Evolutionary conservation across 2,329 filamentous ascomycete species (phyloP).

Genomic region (Pyrenochaeta sp.): DNA sequence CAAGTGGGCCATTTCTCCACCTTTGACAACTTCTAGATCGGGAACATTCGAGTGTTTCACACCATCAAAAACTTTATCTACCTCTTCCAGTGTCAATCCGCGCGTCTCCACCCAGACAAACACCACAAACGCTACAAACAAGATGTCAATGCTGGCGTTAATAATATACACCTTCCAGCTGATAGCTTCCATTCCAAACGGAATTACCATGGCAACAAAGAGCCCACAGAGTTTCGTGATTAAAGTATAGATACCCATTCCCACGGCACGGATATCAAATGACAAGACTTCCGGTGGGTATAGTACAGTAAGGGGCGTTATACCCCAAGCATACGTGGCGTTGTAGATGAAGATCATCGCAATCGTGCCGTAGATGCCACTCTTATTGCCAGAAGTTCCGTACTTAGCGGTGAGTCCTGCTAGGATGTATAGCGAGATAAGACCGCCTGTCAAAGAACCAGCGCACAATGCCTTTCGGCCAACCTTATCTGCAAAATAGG

Average conservation of each 20-base stretch:
- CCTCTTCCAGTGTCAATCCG: conserved; percentile 27
- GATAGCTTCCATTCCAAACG: conserved; percentile 29
- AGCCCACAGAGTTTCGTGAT: conserved; percentile 30
- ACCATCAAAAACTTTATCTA: conserved; percentile 26
- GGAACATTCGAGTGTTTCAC: conserved; percentile 24
- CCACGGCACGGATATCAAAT: conserved; percentile 36
- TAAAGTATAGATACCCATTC: conserved; percentile 27
- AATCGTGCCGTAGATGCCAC: conserved; percentile 49
- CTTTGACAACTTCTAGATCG: conserved; percentile 21
- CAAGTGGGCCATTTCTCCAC: conserved; percentile 9
- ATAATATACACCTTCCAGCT: conserved; percentile 36
- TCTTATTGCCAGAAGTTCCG: conserved; percentile 47
- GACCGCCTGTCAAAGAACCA: conserved; percentile 11
- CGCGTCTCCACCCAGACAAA: conserved; percentile 30
- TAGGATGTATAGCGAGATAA: conserved; percentile 30
- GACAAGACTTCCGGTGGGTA: conserved; percentile 49
- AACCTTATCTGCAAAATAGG: conserved; percentile 45
- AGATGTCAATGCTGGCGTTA: conserved; percentile 22
- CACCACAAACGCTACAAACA: conserved; percentile 47
- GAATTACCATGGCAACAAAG: conserved; percentile 48
- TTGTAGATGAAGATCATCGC: conserved; percentile 31
- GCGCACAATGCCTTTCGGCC: conserved; percentile 36
- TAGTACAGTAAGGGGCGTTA: conserved; percentile 41
- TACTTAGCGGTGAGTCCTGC: conserved; percentile 32
- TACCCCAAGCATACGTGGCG: conserved; percentile 45